These are phyloP conservation scores for Cucurbita ficifolia DNA, from an alignment of 306 rosid species.

Conservation along the genomic window DNA sequence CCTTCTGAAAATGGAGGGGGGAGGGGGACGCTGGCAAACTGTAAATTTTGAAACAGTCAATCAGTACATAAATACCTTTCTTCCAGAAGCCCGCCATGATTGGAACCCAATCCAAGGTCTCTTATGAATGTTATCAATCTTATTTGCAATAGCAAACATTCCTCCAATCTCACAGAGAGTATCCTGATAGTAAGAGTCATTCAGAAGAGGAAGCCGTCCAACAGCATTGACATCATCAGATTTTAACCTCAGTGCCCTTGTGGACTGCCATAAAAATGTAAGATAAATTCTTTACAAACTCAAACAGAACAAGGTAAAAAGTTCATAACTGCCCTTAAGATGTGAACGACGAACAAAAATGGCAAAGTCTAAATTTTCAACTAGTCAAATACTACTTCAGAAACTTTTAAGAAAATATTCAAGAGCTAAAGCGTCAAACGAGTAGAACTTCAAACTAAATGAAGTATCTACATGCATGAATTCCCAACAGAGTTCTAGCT, in stretches of 20 bases:
- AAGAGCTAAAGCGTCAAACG: neutral
- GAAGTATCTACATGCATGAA: neutral
- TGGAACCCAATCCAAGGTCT: constrained; percentile 99
- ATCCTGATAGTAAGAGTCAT: constrained; percentile 50
- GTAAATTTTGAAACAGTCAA: constrained; percentile 1
- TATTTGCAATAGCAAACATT: constrained; percentile 84
- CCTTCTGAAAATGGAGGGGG: neutral
- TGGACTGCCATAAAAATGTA: constrained; percentile 45
- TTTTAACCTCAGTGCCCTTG: constrained; percentile 51
- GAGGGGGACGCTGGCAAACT: neutral
- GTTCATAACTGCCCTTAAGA: neutral
- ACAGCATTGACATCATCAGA: constrained; percentile 93
- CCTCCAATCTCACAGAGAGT: constrained; percentile 92
- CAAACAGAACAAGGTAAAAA: neutral
- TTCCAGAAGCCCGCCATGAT: constrained; percentile 97
- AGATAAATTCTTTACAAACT: neutral
- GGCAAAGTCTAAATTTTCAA: neutral
- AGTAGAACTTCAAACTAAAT: neutral
- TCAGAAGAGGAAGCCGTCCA: constrained; percentile 59
- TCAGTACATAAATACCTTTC: constrained; percentile 63
- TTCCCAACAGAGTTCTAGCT: neutral
- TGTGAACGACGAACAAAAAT: neutral
- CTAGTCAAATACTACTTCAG: neutral
- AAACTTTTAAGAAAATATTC: neutral
- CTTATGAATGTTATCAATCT: constrained; percentile 63